Evolutionary conservation across 495 filamentous ascomycete genomes (phyloP).

Genomic region (Glarea lozoyensis): DNA sequence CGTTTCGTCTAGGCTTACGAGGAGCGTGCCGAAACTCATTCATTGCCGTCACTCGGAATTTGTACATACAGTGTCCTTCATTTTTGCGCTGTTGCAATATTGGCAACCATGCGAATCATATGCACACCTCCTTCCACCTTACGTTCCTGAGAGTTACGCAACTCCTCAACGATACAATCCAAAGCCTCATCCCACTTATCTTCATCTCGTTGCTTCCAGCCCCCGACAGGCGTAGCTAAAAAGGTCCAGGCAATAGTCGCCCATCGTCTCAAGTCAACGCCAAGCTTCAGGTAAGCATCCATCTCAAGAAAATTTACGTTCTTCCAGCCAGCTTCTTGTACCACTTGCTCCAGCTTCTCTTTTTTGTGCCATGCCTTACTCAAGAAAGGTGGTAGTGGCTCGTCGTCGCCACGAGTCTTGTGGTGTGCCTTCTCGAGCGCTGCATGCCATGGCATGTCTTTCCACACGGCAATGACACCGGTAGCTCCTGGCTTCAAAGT

Average conservation of each 20-base stretch:
- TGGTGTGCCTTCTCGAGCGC: conserved; percentile 14
- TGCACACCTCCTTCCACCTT: conserved; percentile 4
- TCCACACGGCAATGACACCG: conserved; percentile 20
- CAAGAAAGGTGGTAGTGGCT: conserved; percentile 5
- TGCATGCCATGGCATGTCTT: conserved; percentile 12
- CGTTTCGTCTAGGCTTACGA: too few species aligned
- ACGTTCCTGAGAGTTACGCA: conserved; percentile 6
- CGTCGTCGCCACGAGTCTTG: conserved; percentile 11
- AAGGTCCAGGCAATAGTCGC: conserved; percentile 20
- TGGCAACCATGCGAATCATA: conserved; percentile 8
- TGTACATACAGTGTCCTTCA: too few species aligned
- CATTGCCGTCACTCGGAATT: too few species aligned
- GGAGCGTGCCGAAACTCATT: too few species aligned
- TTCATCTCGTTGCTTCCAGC: conserved; percentile 21
- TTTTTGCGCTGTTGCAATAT: conserved; percentile 14
- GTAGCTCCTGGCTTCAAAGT: conserved; percentile 21
- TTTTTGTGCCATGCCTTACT: neutral
- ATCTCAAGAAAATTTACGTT: conserved; percentile 1
- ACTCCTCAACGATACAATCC: conserved; percentile 13
- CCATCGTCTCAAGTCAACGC: conserved; percentile 16
- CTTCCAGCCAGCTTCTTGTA: conserved; percentile 4
- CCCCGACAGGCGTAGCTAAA: conserved; percentile 5
- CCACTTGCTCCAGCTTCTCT: neutral
- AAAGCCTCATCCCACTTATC: conserved; percentile 26
- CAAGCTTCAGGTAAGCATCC: conserved; percentile 1